These are phyloP conservation scores for Ampelocalamus luodianensis DNA, from an alignment of 176 grass and related monocot genomes.

Conservation along the genomic window DNA sequence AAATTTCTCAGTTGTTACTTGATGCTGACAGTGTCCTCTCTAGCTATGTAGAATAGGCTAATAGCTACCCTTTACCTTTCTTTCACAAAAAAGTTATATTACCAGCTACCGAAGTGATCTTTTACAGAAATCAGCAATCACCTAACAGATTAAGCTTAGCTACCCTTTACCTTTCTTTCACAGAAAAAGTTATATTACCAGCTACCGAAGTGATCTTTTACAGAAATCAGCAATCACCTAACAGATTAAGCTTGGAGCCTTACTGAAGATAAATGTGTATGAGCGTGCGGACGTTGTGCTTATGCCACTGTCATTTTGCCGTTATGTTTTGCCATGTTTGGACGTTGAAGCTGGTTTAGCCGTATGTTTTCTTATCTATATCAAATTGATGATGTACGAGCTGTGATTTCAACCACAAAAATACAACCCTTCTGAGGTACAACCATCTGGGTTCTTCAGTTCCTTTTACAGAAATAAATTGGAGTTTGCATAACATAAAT, in stretches of 20 bases:
- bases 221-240: neutral
- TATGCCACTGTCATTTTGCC: neutral
- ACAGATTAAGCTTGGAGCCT: neutral
- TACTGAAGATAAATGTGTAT: neutral
- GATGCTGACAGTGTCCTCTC: neutral
- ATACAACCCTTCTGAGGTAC: neutral
- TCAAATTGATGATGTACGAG: neutral
- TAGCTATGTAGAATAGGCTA: constrained; percentile 15
- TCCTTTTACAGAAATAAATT: neutral
- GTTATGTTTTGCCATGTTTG: neutral
- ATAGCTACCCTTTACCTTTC: neutral
- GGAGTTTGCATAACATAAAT: neutral
- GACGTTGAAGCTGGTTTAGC: neutral
- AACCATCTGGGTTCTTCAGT: neutral
- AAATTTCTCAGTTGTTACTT: constrained; percentile 26
- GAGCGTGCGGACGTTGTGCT: neutral
- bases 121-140: neutral
- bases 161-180: neutral
- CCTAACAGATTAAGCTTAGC: neutral
- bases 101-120: neutral
- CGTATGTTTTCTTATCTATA: neutral
- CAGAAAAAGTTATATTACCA: neutral
- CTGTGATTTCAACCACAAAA: neutral
- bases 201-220: neutral
- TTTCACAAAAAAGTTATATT: neutral